Evolutionary conservation across 192 early-diverging fungal species (phyloP).

Genomic region (Martensiomyces pterosporus): DNA sequence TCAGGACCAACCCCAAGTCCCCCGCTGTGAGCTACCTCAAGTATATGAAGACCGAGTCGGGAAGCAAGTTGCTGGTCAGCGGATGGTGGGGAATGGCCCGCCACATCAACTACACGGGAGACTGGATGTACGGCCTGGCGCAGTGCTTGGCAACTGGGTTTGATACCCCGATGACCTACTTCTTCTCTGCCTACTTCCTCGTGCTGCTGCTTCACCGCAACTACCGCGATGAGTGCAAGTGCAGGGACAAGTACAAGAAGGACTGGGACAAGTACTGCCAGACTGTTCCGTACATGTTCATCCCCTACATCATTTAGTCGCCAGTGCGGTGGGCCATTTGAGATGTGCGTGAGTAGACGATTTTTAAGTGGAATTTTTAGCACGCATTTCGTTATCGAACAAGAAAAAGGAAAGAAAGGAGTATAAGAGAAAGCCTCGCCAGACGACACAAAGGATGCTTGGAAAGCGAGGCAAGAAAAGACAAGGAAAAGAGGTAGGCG

Average conservation of each 20-base stretch:
- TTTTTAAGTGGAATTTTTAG: no score
- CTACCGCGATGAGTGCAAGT: slow-evolving; percentile 85
- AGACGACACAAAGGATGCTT: no score
- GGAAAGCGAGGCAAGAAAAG: no score
- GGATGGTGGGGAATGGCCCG: slow-evolving; percentile 97
- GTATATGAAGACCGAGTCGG: slow-evolving; percentile 80
- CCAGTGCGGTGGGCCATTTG: no score
- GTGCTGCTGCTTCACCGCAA: slow-evolving; percentile 87
- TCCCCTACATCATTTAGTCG: slow-evolving; percentile 65
- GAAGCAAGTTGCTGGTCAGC: slow-evolving; percentile 72
- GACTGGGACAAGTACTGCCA: slow-evolving; percentile 89
- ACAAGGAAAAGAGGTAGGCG: no score
- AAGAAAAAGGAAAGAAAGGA: no score
- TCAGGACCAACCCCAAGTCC: slow-evolving; percentile 67
- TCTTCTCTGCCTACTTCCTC: slow-evolving; percentile 90
- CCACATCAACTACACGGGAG: slow-evolving; percentile 93
- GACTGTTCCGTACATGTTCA: slow-evolving; percentile 77
- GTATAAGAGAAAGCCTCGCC: no score
- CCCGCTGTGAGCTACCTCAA: slow-evolving; percentile 66
- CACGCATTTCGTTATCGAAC: no score
- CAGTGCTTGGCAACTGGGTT: slow-evolving; percentile 90
- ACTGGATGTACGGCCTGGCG: slow-evolving; percentile 89
- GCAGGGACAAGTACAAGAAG: slow-evolving; percentile 85
- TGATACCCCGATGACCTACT: slow-evolving; percentile 77
- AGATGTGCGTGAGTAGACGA: no score